Evolutionary conservation across 352 stramenopile species (phyloP).

Genomic region (Phytopythium chamaehyphon): DNA sequence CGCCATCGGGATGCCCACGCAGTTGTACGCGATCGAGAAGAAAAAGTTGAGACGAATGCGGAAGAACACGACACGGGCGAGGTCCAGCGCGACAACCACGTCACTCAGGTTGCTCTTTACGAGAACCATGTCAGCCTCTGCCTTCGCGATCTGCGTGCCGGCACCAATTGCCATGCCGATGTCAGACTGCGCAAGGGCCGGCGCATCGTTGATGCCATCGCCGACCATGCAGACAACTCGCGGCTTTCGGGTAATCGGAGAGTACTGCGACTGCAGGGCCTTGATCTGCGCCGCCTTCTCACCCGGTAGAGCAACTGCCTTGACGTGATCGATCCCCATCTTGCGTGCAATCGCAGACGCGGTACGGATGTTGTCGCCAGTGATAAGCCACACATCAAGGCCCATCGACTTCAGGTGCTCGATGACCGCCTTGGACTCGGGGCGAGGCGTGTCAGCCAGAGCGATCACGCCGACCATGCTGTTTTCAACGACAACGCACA

Average conservation of each 20-base stretch:
- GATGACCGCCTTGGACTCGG: slow-evolving; percentile 71
- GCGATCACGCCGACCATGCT: slow-evolving; percentile 73
- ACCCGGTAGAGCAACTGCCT: slow-evolving; percentile 87
- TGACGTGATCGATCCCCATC: slow-evolving; percentile 88
- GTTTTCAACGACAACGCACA: slow-evolving; percentile 69
- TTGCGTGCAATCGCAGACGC: slow-evolving; percentile 85
- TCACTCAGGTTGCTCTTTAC: slow-evolving; percentile 82
- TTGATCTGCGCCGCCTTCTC: slow-evolving; percentile 94
- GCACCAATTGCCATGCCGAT: slow-evolving; percentile 91
- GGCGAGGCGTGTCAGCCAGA: slow-evolving; percentile 68
- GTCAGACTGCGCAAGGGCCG: slow-evolving; percentile 89
- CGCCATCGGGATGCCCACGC: slow-evolving; percentile 76
- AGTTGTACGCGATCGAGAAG: slow-evolving; percentile 87
- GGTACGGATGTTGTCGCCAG: slow-evolving; percentile 91
- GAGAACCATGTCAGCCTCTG: slow-evolving; percentile 86
- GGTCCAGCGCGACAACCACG: slow-evolving; percentile 79
- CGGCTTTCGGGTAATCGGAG: slow-evolving; percentile 62
- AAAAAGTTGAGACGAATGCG: slow-evolving; percentile 88
- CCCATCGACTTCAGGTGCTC: slow-evolving; percentile 76
- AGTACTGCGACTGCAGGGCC: slow-evolving; percentile 65
- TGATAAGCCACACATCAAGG: slow-evolving; percentile 85
- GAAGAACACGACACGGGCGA: slow-evolving; percentile 75
- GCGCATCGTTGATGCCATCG: slow-evolving; percentile 95
- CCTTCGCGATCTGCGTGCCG: slow-evolving; percentile 88
- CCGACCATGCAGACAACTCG: slow-evolving; percentile 91